Evolutionary conservation across 768 basidiomycete genomes (phyloP).

Genomic region (Leucosporidium scottii): DNA sequence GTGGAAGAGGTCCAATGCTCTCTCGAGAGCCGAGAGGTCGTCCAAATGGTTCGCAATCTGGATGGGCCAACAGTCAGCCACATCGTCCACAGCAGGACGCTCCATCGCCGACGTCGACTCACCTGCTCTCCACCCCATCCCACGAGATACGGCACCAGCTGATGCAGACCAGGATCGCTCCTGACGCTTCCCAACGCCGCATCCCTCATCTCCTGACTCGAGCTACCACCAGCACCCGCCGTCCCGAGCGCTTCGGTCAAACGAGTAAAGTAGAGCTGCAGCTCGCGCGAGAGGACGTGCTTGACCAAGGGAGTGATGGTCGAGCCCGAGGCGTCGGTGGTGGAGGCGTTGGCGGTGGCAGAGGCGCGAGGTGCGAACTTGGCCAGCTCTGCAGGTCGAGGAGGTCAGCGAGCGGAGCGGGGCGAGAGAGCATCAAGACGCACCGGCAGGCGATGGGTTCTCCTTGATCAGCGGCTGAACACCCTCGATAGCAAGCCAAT

Average conservation of each 20-base stretch:
- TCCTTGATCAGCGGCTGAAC: constrained; percentile 94
- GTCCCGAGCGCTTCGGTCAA: constrained; percentile 64
- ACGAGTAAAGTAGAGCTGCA: constrained; percentile 89
- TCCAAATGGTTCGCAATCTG: constrained; percentile 50
- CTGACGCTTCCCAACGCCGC: constrained; percentile 86
- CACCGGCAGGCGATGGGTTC: constrained; percentile 60
- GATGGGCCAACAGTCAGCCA: constrained; percentile 5
- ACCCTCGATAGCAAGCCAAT: constrained; percentile 97
- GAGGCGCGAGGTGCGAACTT: constrained; percentile 19
- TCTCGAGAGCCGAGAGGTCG: constrained; percentile 67
- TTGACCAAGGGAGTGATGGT: constrained; percentile 60
- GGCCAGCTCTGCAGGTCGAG: constrained; percentile 19
- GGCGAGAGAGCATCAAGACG: background rate
- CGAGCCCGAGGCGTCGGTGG: constrained; percentile 14
- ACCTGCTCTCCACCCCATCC: constrained; percentile 77
- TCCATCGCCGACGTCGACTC: background rate
- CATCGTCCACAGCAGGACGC: background rate
- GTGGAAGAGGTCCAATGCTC: constrained; percentile 73
- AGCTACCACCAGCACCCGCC: constrained; percentile 44
- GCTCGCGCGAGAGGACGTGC: constrained; percentile 83
- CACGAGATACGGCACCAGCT: constrained; percentile 84
- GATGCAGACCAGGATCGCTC: constrained; percentile 82
- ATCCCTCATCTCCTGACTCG: constrained; percentile 56
- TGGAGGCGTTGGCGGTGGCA: background rate
- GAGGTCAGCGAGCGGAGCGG: background rate